Conservation (phyloP, 2,329 filamentous ascomycete species). For the Ilyonectria mors-panacis region DNA sequence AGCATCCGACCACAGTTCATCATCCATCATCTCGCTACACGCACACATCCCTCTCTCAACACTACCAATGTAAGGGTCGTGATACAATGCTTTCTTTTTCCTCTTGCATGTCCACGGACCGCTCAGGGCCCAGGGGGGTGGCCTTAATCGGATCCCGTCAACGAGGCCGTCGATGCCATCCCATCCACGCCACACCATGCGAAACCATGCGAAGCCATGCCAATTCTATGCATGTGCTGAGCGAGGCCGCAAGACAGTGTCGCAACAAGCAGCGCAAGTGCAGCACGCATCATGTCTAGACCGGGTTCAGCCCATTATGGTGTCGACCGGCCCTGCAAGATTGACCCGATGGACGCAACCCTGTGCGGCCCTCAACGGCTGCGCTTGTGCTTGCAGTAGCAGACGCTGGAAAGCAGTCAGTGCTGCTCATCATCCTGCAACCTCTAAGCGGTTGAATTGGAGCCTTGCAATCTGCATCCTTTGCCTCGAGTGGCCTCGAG, state of each 20-base stretch:
- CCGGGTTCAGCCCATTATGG: not conserved
- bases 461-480: slow-evolving; percentile 23
- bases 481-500: slow-evolving; percentile 17
- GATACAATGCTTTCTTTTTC: slow-evolving; percentile 30
- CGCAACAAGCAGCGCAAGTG: slow-evolving; percentile 10
- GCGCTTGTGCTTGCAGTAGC: slow-evolving; percentile 16
- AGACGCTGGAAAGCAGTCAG: not conserved
- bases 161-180: slow-evolving; percentile 17
- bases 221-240: slow-evolving; percentile 26
- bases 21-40: not conserved
- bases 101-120: slow-evolving; percentile 15
- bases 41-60: not conserved
- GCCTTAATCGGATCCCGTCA: slow-evolving; percentile 27
- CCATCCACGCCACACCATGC: slow-evolving; percentile 8
- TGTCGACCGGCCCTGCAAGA: slow-evolving; percentile 14
- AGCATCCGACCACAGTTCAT: slow-evolving; percentile 1
- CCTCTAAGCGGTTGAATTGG: slow-evolving; percentile 24
- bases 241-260: slow-evolving; percentile 19
- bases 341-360: slow-evolving; percentile 25
- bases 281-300: not conserved
- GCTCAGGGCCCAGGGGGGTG: slow-evolving; percentile 33
- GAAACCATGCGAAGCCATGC: slow-evolving; percentile 5
- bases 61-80: slow-evolving; percentile 6
- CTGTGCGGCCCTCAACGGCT: slow-evolving; percentile 31
- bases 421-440: slow-evolving; percentile 29